Conservation (phyloP, 2,329 filamentous ascomycete genomes). For the Rhynchosporium graminicola region DNA sequence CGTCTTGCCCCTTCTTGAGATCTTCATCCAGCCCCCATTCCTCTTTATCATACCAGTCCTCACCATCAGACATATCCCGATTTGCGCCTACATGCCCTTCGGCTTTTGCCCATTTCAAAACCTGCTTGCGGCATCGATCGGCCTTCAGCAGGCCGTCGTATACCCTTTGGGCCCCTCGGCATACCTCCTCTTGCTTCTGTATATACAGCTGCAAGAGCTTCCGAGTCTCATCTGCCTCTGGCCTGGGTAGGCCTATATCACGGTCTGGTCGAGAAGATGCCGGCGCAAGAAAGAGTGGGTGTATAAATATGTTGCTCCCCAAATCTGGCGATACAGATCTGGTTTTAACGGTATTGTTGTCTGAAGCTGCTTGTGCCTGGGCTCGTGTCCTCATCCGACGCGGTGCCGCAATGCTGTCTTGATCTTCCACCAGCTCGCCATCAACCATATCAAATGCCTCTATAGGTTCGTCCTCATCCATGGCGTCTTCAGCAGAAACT, state of each 20-base stretch:
- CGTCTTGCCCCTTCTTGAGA: conserved; percentile 78
- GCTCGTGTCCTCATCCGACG: conserved; percentile 58
- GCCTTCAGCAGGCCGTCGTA: conserved; percentile 72
- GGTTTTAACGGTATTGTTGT: conserved; percentile 40
- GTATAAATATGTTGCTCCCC: conserved; percentile 58
- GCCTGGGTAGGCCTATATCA: conserved; percentile 69
- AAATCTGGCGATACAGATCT: conserved; percentile 47
- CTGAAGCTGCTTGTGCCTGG: conserved; percentile 49
- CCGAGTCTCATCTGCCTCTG: conserved; percentile 77
- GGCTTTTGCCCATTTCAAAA: conserved; percentile 75
- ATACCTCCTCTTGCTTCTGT: conserved; percentile 84
- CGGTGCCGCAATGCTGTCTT: conserved; percentile 46
- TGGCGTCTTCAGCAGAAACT: not conserved
- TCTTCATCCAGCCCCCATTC: conserved; percentile 76
- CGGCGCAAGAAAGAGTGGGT: conserved; percentile 74
- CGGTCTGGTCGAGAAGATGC: conserved; percentile 62
- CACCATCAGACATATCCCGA: conserved; percentile 77
- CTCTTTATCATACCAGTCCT: conserved; percentile 85
- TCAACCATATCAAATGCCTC: conserved; percentile 25
- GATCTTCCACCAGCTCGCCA: conserved; percentile 39
- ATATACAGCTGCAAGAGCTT: conserved; percentile 74
- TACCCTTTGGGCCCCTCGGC: conserved; percentile 67
- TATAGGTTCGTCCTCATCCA: conserved; percentile 11
- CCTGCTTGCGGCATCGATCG: conserved; percentile 69
- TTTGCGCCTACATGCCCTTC: conserved; percentile 69